Evolutionary conservation across 306 rosid genomes (phyloP).

Genomic region (Canavalia ensiformis): DNA sequence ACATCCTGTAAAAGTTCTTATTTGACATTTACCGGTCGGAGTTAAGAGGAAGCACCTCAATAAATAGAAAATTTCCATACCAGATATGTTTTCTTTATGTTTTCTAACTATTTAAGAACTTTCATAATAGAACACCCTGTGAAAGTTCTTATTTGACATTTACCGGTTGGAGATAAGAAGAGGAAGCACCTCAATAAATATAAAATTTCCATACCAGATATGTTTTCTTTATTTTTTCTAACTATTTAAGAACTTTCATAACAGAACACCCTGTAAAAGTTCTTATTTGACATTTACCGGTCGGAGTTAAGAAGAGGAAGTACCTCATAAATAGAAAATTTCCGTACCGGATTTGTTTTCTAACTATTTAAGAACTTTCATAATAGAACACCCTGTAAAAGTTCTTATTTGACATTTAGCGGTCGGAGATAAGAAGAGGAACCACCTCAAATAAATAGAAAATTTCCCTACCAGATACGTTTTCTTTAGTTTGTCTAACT

Average conservation of each 20-base stretch:
- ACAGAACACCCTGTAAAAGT: background rate
- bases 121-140: background rate
- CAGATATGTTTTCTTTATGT: background rate
- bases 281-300: background rate
- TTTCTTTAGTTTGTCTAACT: background rate
- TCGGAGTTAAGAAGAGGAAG: background rate
- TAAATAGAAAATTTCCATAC: background rate
- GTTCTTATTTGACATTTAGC: constrained; percentile 2
- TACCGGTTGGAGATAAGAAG: background rate
- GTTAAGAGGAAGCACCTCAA: constrained; percentile 17
- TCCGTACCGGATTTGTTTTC: background rate
- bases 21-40: background rate
- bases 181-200: background rate
- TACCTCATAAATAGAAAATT: background rate
- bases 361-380: background rate
- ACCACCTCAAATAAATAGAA: background rate
- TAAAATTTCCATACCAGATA: background rate
- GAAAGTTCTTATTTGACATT: constrained; percentile 13
- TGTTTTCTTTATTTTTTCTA: background rate
- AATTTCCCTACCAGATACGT: background rate
- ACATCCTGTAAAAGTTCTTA: background rate
- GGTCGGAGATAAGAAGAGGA: background rate
- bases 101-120: background rate
- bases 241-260: background rate
- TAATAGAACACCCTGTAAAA: background rate